These are phyloP conservation scores for Balakata baccata DNA, from an alignment of 345 rosid genomes.

Conservation along the genomic window DNA sequence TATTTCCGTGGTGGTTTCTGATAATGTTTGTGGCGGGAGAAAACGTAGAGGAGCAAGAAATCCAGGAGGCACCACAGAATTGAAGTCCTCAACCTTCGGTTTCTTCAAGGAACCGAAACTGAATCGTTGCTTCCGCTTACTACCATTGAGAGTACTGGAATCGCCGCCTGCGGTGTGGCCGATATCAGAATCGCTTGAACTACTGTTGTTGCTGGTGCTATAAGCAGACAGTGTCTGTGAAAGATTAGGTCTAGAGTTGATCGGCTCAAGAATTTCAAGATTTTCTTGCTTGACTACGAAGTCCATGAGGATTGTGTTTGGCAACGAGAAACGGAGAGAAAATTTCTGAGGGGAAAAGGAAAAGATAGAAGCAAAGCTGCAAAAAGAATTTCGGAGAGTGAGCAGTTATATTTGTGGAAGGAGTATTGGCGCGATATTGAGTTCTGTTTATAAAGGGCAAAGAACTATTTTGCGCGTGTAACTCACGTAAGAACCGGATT, in stretches of 20 bases:
- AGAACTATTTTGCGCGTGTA: background rate
- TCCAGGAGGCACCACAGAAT: conserved; percentile 6
- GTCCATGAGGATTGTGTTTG: background rate
- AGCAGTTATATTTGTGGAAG: background rate
- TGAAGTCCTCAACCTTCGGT: background rate
- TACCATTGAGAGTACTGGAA: background rate
- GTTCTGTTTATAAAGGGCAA: background rate
- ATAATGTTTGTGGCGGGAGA: background rate
- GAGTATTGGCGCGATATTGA: background rate
- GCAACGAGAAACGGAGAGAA: background rate
- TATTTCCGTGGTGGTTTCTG: background rate
- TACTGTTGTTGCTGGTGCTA: background rate
- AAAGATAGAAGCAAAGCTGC: background rate
- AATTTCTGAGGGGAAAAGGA: background rate
- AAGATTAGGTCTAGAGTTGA: background rate
- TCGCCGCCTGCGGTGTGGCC: background rate
- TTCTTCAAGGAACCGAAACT: background rate
- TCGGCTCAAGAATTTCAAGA: background rate
- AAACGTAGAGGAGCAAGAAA: conserved; percentile 1
- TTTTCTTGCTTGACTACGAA: background rate
- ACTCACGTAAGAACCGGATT: too few relatives aligned
- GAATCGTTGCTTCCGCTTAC: background rate
- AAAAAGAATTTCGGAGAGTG: background rate
- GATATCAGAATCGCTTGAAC: background rate
- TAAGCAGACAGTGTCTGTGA: background rate